Percentiles rank a stretch among this genome's conserved stretches.
Conservation (phyloP, 2,329 filamentous ascomycete genomes). For the Penicillium expansum region DNA sequence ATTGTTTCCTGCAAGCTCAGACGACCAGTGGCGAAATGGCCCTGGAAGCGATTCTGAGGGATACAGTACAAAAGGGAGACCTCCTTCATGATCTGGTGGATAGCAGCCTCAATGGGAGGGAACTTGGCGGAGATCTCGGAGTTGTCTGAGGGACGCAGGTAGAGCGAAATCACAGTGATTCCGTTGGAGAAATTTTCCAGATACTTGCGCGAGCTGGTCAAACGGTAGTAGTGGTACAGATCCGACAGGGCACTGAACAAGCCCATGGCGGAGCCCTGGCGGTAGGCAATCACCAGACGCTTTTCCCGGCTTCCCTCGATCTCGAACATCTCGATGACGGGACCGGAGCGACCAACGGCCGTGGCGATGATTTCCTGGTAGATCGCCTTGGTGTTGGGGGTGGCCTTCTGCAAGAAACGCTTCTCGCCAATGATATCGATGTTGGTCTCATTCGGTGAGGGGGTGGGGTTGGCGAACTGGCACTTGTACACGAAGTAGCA, state of each 20-base stretch:
- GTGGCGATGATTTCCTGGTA: constrained; percentile 91
- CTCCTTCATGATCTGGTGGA: constrained; percentile 99
- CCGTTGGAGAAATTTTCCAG: constrained; percentile 99
- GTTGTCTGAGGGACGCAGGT: constrained; percentile 71
- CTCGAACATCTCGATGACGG: constrained; percentile 97
- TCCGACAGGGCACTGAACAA: constrained; percentile 94
- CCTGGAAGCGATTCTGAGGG: constrained; percentile 93
- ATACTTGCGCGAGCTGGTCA: constrained; percentile 95
- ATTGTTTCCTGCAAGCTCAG: constrained; percentile 94
- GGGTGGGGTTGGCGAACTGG: constrained; percentile 75
- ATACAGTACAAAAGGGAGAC: constrained; percentile 96
- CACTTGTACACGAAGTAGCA: constrained; percentile 99
- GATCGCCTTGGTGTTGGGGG: constrained; percentile 89
- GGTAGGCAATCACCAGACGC: constrained; percentile 90
- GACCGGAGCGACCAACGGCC: constrained; percentile 79
- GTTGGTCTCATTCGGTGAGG: constrained; percentile 73
- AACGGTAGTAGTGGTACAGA: constrained; percentile 96
- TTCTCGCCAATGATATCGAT: constrained; percentile 90
- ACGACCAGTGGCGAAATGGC: constrained; percentile 78
- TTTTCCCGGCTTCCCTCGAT: constrained; percentile 90
- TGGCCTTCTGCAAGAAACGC: constrained; percentile 93
- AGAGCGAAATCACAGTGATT: constrained; percentile 94
- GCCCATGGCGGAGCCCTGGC: constrained; percentile 84
- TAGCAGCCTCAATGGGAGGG: constrained; percentile 87
- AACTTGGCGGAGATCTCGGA: constrained; percentile 55